Evolutionary conservation across 768 basidiomycete genomes (phyloP), one percentile per base, ranked within the genome.

Genomic region (Gloeophyllum trabeum): DNA sequence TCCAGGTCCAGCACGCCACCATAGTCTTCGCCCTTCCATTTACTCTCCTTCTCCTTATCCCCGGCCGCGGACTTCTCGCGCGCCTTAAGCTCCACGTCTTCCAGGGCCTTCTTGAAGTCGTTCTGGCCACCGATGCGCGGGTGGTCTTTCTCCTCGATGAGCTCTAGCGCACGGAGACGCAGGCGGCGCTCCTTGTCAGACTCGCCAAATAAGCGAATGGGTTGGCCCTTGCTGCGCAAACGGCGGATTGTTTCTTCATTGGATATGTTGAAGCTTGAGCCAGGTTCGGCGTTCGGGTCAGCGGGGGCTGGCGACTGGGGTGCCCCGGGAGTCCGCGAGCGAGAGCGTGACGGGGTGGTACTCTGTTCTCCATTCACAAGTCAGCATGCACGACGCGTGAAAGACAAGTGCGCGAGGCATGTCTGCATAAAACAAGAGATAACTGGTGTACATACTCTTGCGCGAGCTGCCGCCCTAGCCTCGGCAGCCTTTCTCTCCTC

Each of bases 141-240:
- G 45, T 78, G 73, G 3, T 80, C 86, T 42, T 81, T 84, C 62
- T 92, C 89, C 55, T 99, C 96, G 43, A 97, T 87, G 26, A 99
- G 76, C 57, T 99, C 96, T 13, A 99, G 66, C 1, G 96, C 94
- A 40, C 96, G 77, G 12, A 99, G 64, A 12, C 96, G 79, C 12
- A 97, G 63, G 24, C 92, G 69, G 6, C 96, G 73, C 21, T 97
- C 96, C 64, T 92, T 90, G 65, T 99, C 96, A 0, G 81, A 79
- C 59, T 99, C 96, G 24, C 81, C 96, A 54, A 99, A 99, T 6
- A 99, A 66, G 22, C 91, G 77, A 47, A 98, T 86, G 3, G 96
- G 96, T 56, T 98, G 93, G 19, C 87, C 90, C 56, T 96, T 94
- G 20, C 75, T 67, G 36, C 96, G 81, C 12, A 99, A 75, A 18